Conservation (phyloP, 2,329 filamentous ascomycete species). For the Venturia asperata region DNA sequence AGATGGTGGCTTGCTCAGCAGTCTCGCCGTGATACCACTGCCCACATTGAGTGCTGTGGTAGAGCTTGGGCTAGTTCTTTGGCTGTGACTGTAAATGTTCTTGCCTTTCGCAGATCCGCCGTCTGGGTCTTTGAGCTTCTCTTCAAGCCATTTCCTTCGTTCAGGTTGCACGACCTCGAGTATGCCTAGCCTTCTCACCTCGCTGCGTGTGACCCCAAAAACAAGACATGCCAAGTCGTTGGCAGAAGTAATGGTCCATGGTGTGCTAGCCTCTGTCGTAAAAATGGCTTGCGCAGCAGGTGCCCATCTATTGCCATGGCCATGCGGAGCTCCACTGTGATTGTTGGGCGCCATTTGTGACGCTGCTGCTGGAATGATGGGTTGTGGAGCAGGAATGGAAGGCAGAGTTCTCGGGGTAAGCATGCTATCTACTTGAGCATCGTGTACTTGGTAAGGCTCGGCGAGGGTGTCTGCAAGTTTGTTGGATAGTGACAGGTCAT, state of each 20-base stretch:
- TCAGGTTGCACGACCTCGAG: slow-evolving; percentile 90
- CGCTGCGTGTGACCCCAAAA: slow-evolving; percentile 97
- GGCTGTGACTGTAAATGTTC: slow-evolving; percentile 26
- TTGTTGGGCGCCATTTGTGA: slow-evolving; percentile 29
- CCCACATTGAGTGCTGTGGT: slow-evolving; percentile 55
- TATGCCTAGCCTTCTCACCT: slow-evolving; percentile 91
- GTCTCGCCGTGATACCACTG: slow-evolving; percentile 76
- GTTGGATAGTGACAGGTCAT: slow-evolving; percentile 66
- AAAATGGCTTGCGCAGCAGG: slow-evolving; percentile 95
- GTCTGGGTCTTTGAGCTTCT: slow-evolving; percentile 65
- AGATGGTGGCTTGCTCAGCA: slow-evolving; percentile 74
- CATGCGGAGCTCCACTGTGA: slow-evolving; percentile 52
- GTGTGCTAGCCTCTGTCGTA: slow-evolving; percentile 81
- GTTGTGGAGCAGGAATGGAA: slow-evolving; percentile 24
- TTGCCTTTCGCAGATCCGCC: slow-evolving; percentile 35
- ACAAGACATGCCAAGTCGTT: slow-evolving; percentile 94
- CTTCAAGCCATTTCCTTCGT: slow-evolving; percentile 79
- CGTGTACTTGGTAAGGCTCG: slow-evolving; percentile 64
- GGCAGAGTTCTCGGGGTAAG: slow-evolving; percentile 23
- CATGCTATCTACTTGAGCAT: slow-evolving; percentile 32
- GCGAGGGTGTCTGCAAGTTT: slow-evolving; percentile 80
- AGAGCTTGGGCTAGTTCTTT: slow-evolving; percentile 32
- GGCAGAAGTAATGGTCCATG: slow-evolving; percentile 92
- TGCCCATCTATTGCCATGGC: slow-evolving; percentile 82
- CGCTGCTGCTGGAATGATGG: slow-evolving; percentile 19